Evolutionary conservation across 352 stramenopile genomes (phyloP), one percentile per base, ranked within the genome.

Genomic region (Hyphochytrium catenoides): DNA sequence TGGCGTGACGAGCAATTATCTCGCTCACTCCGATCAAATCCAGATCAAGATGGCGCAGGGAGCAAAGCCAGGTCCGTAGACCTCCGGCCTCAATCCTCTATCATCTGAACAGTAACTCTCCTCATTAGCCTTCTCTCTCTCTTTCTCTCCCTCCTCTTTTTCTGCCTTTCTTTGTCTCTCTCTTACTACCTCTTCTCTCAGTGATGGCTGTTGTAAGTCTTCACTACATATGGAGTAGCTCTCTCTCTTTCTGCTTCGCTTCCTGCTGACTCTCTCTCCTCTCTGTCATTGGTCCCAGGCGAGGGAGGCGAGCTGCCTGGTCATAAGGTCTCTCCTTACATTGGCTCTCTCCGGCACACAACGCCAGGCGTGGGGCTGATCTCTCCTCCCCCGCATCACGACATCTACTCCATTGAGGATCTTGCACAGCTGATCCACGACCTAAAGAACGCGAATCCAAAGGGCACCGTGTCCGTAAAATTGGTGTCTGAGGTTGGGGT

Each of bases 1-100:
- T 48, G 84, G 84, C 44, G 86, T 95, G 14, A 95, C 84, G 8
- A 91, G 87, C 38, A 74, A 95, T 50, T 96, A 96, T 51, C 58
- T 96, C 17, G 86, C 81, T 4, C 94, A 96, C 44, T 85, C 78
- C 24, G 83, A 96, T 46, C 79, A 95, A 57, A 84, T 96, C 26
- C 82, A 96, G 59, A 96, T 96, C 56, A 96, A 96, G 61, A 96
- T 96, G 81, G 86, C 86, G 0, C 86, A 96, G 57, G 86, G 86
- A 35, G 82, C 83, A 11, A 96, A 95, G 56, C 86, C 86, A 27
- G n/a, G 29, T 18, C 29, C 18, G 25, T 8, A 21, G 26, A n/a
- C 12, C 12, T 12, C n/a, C 26, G n/a, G n/a, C 12, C 12, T n/a
- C 12, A n/a, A n/a, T 30, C 12, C 12, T 30, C 12, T 30, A 30